Evolutionary conservation across 495 filamentous ascomycete species (phyloP), one percentile per base, ranked within the genome.

Genomic region (Lichenothelia convexa): DNA sequence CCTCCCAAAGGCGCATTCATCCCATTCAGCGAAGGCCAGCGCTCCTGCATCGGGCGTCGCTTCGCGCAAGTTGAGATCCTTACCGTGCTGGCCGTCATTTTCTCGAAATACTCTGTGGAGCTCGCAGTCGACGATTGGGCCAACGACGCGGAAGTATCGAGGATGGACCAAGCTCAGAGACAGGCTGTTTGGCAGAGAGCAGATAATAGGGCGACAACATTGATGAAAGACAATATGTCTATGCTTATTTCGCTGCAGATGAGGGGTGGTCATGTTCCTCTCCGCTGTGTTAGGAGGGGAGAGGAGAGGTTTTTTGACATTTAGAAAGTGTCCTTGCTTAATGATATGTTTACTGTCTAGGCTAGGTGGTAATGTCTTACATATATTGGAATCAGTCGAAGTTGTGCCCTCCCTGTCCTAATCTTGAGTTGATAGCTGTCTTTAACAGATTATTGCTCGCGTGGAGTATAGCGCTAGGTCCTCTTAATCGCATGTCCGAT

Each of bases 21-120:
- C 12, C 75, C 81, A 0, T 87, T 84, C 53, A 73, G 70, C 32
- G 78, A 81, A 18, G 80, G 81, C 1, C 58, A 66, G 21, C 64
- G 70, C 39, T 70, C 73, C 42, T 89, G 76, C 56, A 63, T 71
- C 44, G 80, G 65, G 40, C 65, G 68, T 36, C 68, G 70, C 45
- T 80, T 86, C 44, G 79, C 80, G 12, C 75, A 83, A 55, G 80
- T 83, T 42, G 78, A 89, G 50, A 59, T 79, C 31, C 58, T 70
- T 21, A 75, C 75, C 0, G 77, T 71, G 39, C 60, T 89, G 38
- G 65, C 75, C 1, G 63, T 70, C 5, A 54, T 85, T 4, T 77
- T 83, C 39, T 59, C 65, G 37, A 54, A 63, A 22, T 76, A 73
- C 51, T 71, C 63, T 40, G 58, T 83, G 9, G 72, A 79, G 55